Conservation (phyloP, 1,284 basidiomycete species). For the Sphagnurus paluster region DNA sequence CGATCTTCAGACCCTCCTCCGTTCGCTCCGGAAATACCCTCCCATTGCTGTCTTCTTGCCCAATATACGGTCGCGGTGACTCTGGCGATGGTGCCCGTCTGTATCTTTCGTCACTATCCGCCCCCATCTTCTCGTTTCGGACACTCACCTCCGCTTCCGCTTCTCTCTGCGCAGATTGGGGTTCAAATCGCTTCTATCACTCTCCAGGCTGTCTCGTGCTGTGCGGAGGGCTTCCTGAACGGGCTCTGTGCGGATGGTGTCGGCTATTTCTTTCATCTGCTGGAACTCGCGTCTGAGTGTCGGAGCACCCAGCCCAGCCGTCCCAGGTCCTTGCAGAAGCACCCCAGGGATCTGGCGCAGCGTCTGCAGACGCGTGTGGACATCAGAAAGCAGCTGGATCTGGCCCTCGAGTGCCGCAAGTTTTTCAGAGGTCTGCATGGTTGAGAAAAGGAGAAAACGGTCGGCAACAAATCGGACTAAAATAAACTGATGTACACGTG, state of each 20-base stretch:
- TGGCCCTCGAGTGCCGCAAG: conserved; percentile 34
- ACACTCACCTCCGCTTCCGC: conserved; percentile 52
- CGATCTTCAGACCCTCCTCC: conserved; percentile 38
- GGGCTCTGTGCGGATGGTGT: conserved; percentile 43
- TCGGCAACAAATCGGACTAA: background rate
- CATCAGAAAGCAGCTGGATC: conserved; percentile 46
- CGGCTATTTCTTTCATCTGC: conserved; percentile 46
- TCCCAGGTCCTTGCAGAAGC: conserved; percentile 37
- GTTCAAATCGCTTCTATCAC: conserved; percentile 47
- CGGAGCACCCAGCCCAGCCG: conserved; percentile 23
- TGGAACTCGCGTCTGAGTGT: conserved; percentile 37
- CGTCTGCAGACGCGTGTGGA: conserved; percentile 42
- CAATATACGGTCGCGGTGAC: conserved; percentile 58
- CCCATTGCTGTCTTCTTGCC: conserved; percentile 36
- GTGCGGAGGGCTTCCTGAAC: conserved; percentile 54
- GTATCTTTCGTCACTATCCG: conserved; percentile 10
- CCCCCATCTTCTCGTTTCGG: conserved; percentile 8
- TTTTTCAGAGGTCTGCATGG: conserved; percentile 16
- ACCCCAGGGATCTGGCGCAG: conserved; percentile 44
- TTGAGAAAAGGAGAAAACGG: no score
- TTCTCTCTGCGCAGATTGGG: conserved; percentile 44
- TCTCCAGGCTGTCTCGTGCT: conserved; percentile 50
- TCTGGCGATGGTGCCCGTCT: conserved; percentile 58
- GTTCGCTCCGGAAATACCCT: conserved; percentile 44
- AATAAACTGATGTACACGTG: conserved; percentile 6